Evolutionary conservation across 257 asterid genomes (phyloP).

Genomic region (Dorcoceras hygrometricum): DNA sequence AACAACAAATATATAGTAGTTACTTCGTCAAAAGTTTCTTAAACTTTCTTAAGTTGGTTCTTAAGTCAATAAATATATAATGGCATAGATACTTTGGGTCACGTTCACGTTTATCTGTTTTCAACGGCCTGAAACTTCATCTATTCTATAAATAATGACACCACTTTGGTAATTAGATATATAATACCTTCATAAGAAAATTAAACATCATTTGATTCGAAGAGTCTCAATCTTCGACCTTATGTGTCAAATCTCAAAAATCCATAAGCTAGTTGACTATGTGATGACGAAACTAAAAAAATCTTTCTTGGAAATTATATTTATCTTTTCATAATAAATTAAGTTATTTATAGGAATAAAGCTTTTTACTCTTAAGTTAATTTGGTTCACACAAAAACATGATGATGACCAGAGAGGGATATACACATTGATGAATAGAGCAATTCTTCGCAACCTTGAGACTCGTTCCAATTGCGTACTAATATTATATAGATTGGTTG

Average conservation of each 20-base stretch:
- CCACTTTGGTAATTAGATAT: neutral
- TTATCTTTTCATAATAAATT: too few relatives aligned
- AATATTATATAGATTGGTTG: neutral
- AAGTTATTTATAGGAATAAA: too few relatives aligned
- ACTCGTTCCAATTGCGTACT: slow-evolving; percentile 8
- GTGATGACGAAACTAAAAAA: too few relatives aligned
- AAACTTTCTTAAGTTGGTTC: neutral
- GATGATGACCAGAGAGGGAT: neutral
- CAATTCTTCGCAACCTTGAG: slow-evolving; percentile 4
- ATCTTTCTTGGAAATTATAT: too few relatives aligned
- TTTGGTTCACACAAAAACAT: neutral
- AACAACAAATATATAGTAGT: neutral
- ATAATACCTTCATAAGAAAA: neutral
- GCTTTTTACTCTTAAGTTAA: too few relatives aligned
- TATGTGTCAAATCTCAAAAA: neutral
- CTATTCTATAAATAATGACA: too few relatives aligned
- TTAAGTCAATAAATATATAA: neutral
- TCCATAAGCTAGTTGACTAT: neutral
- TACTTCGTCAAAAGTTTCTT: neutral
- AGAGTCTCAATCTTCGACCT: neutral
- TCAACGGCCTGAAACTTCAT: neutral
- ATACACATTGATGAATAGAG: neutral
- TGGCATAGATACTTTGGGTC: neutral
- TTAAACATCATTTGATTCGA: too few relatives aligned
- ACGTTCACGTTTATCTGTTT: neutral